Evolutionary conservation across 1,139 yeast genomes (phyloP), one percentile per base, ranked within the genome.

Genomic region (Protomyces inouyei): DNA sequence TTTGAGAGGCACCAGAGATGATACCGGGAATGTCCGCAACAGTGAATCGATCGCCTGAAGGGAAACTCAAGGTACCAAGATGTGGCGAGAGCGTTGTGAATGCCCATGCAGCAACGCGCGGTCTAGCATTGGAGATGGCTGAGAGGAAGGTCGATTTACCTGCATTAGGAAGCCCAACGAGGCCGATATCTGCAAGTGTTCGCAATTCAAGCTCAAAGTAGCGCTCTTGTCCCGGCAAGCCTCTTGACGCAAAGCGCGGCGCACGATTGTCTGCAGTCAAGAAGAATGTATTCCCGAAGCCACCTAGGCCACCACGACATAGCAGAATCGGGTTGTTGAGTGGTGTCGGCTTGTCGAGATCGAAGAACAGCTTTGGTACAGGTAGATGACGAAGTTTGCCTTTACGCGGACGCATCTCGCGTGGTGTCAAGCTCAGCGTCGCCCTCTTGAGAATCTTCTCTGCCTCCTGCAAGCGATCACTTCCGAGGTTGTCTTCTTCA

Each of bases 11-110:
- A 9, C 96, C 98, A 72, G 84, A 81, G 65, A 93, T 88, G 63
- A 93, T 88, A 12, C 98, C 98, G 0, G 98, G 98, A 67, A 93
- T 93, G 77, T 93, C 98, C 0, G 98, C 98, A 0, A 93, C 98
- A 0, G 97, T 89, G 73, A 92, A 91, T 16, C 52, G 52, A 10
- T 75, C 71, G 0, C 90, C 86, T 67, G 82, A 82, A 0, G 86
- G 82, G 16, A 38, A 35, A 10, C 57, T 16, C 43, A 85, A 76
- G 60, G 81, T 80, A 1, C 98, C 98, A 55, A 93, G 84, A 0
- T 93, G 86, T 0, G 98, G 98, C 69, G 86, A 90, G 65, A 93
- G 77, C 0, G 98, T 93, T 0, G 98, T 93, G 73, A 93, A 93
- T 73, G 88, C 96, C 97, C 98, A 93, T 74, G 91, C 95, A 0